Evolutionary conservation across 2,329 filamentous ascomycete species (phyloP).

Genomic region (Calonectria montana): DNA sequence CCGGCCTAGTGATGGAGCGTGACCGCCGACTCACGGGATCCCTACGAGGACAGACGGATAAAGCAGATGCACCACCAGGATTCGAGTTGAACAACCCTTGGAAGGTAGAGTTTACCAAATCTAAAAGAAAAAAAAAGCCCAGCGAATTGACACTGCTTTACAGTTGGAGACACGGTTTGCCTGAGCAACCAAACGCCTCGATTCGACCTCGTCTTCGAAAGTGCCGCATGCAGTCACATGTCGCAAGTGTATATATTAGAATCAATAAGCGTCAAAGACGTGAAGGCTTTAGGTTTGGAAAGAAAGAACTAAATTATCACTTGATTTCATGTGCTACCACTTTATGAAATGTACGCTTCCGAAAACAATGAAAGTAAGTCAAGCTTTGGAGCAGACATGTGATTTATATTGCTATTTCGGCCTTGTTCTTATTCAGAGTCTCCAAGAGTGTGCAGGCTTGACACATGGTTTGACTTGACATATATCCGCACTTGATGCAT

Average conservation of each 20-base stretch:
- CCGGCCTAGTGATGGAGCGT: constrained; percentile 71
- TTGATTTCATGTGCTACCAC: neutral
- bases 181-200: constrained; percentile 44
- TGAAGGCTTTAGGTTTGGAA: constrained; percentile 16
- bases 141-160: constrained; percentile 4
- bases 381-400: constrained; percentile 11
- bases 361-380: neutral
- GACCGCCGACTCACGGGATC: constrained; percentile 70
- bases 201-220: constrained; percentile 23
- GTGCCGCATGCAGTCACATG: constrained; percentile 20
- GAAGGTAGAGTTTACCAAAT: constrained; percentile 61
- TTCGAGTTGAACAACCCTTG: constrained; percentile 74
- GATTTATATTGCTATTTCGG: constrained; percentile 65
- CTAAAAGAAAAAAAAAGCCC: neutral
- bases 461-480: constrained; percentile 93
- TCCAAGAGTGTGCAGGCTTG: constrained; percentile 94
- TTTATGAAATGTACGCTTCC: neutral
- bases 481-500: constrained; percentile 91
- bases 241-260: constrained; percentile 35
- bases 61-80: constrained; percentile 64
- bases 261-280: constrained; percentile 16
- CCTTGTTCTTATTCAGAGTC: constrained; percentile 84
- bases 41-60: constrained; percentile 68
- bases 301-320: constrained; percentile 30
- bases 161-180: constrained; percentile 66